Base-by-base conservation (phyloP, 129 eudicot species). In the Pulicaria dysenterica region DNA sequence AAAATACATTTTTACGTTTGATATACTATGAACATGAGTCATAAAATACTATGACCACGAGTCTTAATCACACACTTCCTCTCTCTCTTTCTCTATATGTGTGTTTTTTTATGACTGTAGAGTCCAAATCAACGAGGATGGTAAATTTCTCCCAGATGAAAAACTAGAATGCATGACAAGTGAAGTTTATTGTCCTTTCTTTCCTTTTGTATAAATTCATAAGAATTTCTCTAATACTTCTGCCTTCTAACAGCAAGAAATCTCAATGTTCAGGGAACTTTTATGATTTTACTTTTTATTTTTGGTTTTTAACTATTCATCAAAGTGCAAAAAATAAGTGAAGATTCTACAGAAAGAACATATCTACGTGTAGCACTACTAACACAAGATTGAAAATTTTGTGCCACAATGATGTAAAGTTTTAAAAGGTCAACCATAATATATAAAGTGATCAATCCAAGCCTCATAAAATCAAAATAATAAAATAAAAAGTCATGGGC, bases 381-480 rank as follows among this genome's bases (percentile, higher is more conserved):
- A 17, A 39, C 72, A 77, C 34, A 43, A 63, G 16, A 70, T 37
- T 31, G 61, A 60, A 66, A 61, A 62, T n/a, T 63, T 70, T 77
- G 63, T 51, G 66, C 82, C 82, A 62, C 82, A 70, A 70, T 78
- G 77, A 78, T 78, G 72, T 51, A 2, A 78, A 70, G 66, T 51
- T 78, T 48, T 5, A 70, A 69, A 77, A 61, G 58, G 77, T 59
- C 76, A 69, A 70, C 62, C 41, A 77, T 14, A 16, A 57, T 37
- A 60, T 37, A 60, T 11, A 67, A 70, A 77, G 66, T 31, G 72
- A 77, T 61, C 77, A 70, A 60, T 70, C 42, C 43, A 70, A 51
- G 53, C 77, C 76, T 70, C 65, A 70, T 17, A 69, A 61, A 43
- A 24, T 24, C 31, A 24, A 0, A 24, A 24, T 24, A 24, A 24